Evolutionary conservation across 2,329 filamentous ascomycete genomes (phyloP), one percentile per base, ranked within the genome.

Genomic region (Fusarium sp.): DNA sequence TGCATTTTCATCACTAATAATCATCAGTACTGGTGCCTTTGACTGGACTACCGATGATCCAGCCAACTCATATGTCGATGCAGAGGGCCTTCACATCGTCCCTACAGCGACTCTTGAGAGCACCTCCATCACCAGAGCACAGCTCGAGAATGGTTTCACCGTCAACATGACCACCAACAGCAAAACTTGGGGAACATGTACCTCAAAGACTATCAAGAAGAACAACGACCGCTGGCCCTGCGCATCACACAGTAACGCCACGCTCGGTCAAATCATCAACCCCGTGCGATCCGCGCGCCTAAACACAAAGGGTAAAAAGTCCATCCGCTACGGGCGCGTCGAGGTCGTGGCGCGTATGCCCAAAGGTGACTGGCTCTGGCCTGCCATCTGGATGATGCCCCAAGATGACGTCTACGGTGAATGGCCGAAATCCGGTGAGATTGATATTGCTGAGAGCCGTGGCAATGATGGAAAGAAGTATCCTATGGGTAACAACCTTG

Each of bases 341-440:
- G 86, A 88, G 71, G 84, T 88, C 10, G 81, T 83, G 6, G 86
- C 86, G 20, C 84, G 85, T 63, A 74, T 88, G 70, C 85, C 86
- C 9, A 76, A 75, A 34, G 86, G 86, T 7, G 84, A 87, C 72
- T 88, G 86, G 86, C 75, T 88, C 25, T 87, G 85, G 86, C 85
- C 79, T 66, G 83, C 83, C 43, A 82, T 83, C 48, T 82, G 80
- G 74, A 76, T 76, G 74, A 76, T 86, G 82, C 85, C 85, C 9
- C 78, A 81, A 66, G 77, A 83, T 54, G 76, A 75, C 11, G 80
- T 78, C 15, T 87, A 87, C 63, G 85, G 85, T 13, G 74, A 74
- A 18, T 87, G 85, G 85, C 85, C 85, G 3, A 74, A 78, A 18
- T 84, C 81, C 38, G 85, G 85, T 12, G 85, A 87, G 75, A 87